phyloP scores from a whole-genome alignment of 2,329 filamentous ascomycete genomes.

The Teratosphaeriaceae sp. region DNA sequence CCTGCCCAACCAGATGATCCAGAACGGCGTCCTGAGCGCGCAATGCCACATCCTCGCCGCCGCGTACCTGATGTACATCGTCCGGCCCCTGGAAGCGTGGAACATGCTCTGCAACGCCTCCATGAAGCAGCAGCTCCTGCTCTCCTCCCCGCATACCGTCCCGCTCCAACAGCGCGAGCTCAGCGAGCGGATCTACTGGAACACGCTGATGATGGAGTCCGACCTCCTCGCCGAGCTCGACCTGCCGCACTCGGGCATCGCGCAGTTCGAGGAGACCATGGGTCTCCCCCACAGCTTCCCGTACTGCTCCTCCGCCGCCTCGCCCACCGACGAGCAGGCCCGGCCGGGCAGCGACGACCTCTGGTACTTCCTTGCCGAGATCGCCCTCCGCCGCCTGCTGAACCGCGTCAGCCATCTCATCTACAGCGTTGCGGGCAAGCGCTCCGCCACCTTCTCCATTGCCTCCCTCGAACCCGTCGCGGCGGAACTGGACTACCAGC shows the following conservation, averaged over 20 bases:
- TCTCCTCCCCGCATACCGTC: conserved; percentile 66
- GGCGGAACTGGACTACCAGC: conserved; percentile 72
- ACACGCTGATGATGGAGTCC: conserved; percentile 32
- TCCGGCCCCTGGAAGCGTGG: conserved; percentile 78
- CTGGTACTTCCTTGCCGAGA: conserved; percentile 82
- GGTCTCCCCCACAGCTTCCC: conserved; percentile 73
- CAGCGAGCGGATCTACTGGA: conserved; percentile 77
- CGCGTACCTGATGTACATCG: conserved; percentile 76
- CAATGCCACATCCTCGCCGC: conserved; percentile 77
- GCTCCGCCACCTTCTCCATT: conserved; percentile 70
- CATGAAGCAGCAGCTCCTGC: conserved; percentile 71
- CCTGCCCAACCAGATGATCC: conserved; percentile 70
- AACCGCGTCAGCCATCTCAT: conserved; percentile 27
- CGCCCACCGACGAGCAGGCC: conserved; percentile 29
- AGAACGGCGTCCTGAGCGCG: conserved; percentile 68
- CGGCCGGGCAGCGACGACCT: conserved; percentile 61
- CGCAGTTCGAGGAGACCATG: conserved; percentile 74
- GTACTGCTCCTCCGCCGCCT: conserved; percentile 56
- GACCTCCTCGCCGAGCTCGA: conserved; percentile 39
- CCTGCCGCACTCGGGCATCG: conserved; percentile 74
- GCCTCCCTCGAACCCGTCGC: conserved; percentile 70
- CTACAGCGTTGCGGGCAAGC: conserved; percentile 42
- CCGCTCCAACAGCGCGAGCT: conserved; percentile 65
- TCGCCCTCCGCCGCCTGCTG: conserved; percentile 67
- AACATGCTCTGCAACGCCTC: conserved; percentile 71